These are phyloP conservation scores for Lomentospora prolificans DNA, from an alignment of 2,329 filamentous ascomycete species.

Conservation along the genomic window DNA sequence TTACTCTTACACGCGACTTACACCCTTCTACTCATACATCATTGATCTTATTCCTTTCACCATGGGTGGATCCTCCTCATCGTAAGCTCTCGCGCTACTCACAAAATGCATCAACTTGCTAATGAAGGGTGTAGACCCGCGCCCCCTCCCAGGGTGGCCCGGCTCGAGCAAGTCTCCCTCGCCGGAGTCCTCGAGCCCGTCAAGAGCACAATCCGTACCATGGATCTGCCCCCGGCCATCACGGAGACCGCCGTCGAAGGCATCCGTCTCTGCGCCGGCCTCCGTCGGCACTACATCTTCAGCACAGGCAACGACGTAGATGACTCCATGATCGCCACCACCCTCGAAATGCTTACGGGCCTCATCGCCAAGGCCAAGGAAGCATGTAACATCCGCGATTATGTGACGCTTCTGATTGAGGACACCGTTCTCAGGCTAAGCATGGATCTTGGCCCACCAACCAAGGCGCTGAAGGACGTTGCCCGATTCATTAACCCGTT, in stretches of 20 bases:
- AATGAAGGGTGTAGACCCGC: not conserved
- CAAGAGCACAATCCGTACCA: slow-evolving; percentile 6
- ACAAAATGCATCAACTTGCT: not conserved
- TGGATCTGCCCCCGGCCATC: slow-evolving; percentile 13
- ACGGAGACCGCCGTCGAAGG: slow-evolving; percentile 8
- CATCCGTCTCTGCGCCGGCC: slow-evolving; percentile 7
- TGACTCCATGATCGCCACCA: not conserved
- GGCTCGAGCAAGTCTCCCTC: slow-evolving; percentile 10
- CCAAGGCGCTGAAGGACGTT: slow-evolving; percentile 8
- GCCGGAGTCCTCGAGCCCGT: slow-evolving; percentile 8
- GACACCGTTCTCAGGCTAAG: slow-evolving; percentile 6
- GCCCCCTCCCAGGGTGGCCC: slow-evolving; percentile 4
- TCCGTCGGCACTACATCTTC: slow-evolving; percentile 10
- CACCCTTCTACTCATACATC: not conserved
- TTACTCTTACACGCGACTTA: too few species aligned
- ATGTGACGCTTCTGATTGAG: slow-evolving; percentile 9
- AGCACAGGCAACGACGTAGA: not conserved
- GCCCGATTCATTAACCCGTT: slow-evolving; percentile 12
- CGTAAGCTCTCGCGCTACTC: not conserved
- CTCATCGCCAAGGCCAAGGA: slow-evolving; percentile 8
- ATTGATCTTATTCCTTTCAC: not conserved
- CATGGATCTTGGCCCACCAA: slow-evolving; percentile 3
- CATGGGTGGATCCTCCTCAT: not conserved
- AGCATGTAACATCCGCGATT: slow-evolving; percentile 12
- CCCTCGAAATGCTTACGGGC: not conserved